phyloP scores from a whole-genome alignment of 331 rosid genomes.

The Pyrus hybrid region DNA sequence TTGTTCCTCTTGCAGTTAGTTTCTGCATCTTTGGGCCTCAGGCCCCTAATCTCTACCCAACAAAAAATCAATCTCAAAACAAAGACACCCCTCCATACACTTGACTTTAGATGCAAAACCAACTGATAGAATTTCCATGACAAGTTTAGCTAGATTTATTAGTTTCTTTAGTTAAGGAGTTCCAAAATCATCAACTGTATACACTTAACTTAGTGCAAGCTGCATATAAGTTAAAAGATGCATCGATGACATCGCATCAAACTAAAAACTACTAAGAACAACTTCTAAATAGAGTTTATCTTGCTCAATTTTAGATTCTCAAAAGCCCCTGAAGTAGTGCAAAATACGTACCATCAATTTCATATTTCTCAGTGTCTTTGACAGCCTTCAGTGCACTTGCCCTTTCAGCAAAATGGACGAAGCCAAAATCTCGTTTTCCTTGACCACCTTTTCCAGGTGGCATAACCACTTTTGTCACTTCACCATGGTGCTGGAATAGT shows the following conservation, averaged over 20 bases:
- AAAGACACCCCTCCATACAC: neutral
- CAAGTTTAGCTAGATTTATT: neutral
- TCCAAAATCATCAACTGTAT: neutral
- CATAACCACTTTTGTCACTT: slow-evolving; percentile 97
- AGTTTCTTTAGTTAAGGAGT: neutral
- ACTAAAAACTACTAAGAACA: neutral
- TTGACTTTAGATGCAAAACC: neutral
- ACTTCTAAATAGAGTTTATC: neutral
- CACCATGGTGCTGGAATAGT: slow-evolving; percentile 82
- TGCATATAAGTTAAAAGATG: neutral
- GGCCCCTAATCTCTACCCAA: neutral
- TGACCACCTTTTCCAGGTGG: slow-evolving; percentile 90
- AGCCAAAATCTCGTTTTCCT: slow-evolving; percentile 96
- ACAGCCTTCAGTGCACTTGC: slow-evolving; percentile 95
- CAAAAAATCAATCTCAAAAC: neutral
- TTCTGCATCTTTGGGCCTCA: neutral
- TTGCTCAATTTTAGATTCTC: neutral
- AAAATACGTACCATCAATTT: slow-evolving; percentile 71
- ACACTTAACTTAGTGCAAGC: neutral
- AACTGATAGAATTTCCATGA: neutral
- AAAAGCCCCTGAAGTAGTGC: neutral
- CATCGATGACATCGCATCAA: neutral
- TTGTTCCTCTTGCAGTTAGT: neutral
- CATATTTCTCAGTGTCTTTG: slow-evolving; percentile 88
- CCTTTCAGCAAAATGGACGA: slow-evolving; percentile 94